Evolutionary conservation across 2,329 filamentous ascomycete species (phyloP).

Genomic region (Colletotrichum acutatum): DNA sequence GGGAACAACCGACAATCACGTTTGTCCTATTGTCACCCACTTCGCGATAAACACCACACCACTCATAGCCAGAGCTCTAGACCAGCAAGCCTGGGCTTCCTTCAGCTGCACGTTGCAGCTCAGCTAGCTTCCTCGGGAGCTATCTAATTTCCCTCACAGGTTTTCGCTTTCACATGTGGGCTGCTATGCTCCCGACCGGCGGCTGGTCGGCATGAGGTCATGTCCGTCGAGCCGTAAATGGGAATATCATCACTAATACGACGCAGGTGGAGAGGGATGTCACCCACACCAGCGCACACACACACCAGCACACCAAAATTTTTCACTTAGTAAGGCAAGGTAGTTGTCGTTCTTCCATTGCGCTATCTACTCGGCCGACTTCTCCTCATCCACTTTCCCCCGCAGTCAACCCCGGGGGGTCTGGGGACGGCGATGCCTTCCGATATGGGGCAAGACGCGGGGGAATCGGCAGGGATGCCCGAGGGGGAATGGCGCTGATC

Average conservation of each 20-base stretch:
- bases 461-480: slow-evolving; percentile 24
- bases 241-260: slow-evolving; percentile 27
- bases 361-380: background rate
- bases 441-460: slow-evolving; percentile 33
- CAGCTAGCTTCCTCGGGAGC: slow-evolving; percentile 8
- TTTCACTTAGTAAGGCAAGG: background rate
- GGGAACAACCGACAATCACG: background rate
- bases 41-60: background rate
- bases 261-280: slow-evolving; percentile 19
- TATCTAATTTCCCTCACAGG: background rate
- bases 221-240: background rate
- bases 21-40: background rate
- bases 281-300: slow-evolving; percentile 18
- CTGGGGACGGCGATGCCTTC: slow-evolving; percentile 23
- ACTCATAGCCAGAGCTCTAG: background rate
- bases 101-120: slow-evolving; percentile 2
- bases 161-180: slow-evolving; percentile 19
- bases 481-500: slow-evolving; percentile 12
- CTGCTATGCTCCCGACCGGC: background rate
- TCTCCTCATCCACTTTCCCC: slow-evolving; percentile 8
- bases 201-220: slow-evolving; percentile 29
- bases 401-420: slow-evolving; percentile 18
- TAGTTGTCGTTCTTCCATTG: background rate
- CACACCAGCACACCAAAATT: background rate
- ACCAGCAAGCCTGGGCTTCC: background rate